Percentiles rank a stretch among this genome's conserved stretches.
These are phyloP conservation scores for Monilinia laxa DNA, from an alignment of 2,329 filamentous ascomycete species.

Conservation along the genomic window DNA sequence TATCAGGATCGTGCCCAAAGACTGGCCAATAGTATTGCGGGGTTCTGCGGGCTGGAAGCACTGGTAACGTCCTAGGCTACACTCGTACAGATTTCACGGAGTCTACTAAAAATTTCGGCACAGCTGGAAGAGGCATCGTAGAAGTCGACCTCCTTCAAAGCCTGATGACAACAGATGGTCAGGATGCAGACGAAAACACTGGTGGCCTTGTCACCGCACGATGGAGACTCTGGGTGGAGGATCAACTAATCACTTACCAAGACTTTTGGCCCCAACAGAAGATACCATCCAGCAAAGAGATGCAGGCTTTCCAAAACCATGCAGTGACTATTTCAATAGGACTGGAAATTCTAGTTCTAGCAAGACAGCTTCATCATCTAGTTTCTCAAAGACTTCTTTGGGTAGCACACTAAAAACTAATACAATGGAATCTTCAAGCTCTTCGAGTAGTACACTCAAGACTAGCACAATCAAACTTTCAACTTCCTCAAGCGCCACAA, in stretches of 20 bases:
- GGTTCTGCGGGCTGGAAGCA: not conserved
- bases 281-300: too few species aligned
- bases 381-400: too few species aligned
- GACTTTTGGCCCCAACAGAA: not conserved
- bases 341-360: too few species aligned
- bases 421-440: too few species aligned
- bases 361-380: too few species aligned
- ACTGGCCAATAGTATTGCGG: not conserved
- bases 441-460: too few species aligned
- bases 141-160: not conserved
- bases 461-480: too few species aligned
- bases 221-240: conserved; percentile 8
- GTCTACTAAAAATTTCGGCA: not conserved
- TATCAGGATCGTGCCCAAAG: conserved; percentile 5
- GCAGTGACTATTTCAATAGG: too few species aligned
- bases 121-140: not conserved
- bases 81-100: not conserved
- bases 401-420: too few species aligned
- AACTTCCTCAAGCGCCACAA: too few species aligned
- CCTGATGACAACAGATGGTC: not conserved
- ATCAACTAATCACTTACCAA: not conserved
- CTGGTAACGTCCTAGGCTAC: not conserved
- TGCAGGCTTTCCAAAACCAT: too few species aligned
- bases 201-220: not conserved
- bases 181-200: too few species aligned